Base-by-base conservation (phyloP, 306 rosid genomes). In the Rosa persica region DNA sequence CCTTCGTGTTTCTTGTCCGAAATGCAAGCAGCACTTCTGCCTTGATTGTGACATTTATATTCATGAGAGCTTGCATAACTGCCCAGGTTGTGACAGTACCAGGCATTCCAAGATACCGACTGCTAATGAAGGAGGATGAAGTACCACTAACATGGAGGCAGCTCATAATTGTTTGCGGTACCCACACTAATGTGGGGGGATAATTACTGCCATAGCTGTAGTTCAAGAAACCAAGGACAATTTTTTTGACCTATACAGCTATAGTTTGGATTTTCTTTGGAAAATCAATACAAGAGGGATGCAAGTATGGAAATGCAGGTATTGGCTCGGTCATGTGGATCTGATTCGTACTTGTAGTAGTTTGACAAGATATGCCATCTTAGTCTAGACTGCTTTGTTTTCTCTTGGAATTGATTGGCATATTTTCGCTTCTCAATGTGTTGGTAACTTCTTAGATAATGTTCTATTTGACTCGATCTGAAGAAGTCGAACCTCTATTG, bases 21-120 rank as follows among this genome's bases (percentile, higher is more conserved):
- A 88, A 80, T 95, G 99, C 89, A 91, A 89, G 83, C 92, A 87
- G 17, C 90, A 87, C 47, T 95, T 95, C 81, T 95, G 97, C 87
- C 93, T 95, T 34, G 98, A 91, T 76, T 92, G 98, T 34, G 98
- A 92, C 82, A 92, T 91, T 54, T 92, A 95, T 77, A 85, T 95
- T 72, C 98, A 92, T 19, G 98, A 95, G 87, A 95, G 92, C 89
- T 87, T 95, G 87, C 98, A 92, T 78, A 91, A 95, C 76, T 92
- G 98, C 89, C 98, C 98, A 43, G 97, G 98, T 78, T 92, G 98
- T 62, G 95, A 95, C 87, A 91, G 96, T 67, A 87, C 80, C 76
- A 89, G 91, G 81, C 95, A 84, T 81, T 87, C 89, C 7, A 87
- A 84, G 87, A 76, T 81, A 54, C 82, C 80, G 23, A 70, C 79